phyloP scores from a whole-genome alignment of 352 stramenopile genomes.

The Globisporangium apiculatum region DNA sequence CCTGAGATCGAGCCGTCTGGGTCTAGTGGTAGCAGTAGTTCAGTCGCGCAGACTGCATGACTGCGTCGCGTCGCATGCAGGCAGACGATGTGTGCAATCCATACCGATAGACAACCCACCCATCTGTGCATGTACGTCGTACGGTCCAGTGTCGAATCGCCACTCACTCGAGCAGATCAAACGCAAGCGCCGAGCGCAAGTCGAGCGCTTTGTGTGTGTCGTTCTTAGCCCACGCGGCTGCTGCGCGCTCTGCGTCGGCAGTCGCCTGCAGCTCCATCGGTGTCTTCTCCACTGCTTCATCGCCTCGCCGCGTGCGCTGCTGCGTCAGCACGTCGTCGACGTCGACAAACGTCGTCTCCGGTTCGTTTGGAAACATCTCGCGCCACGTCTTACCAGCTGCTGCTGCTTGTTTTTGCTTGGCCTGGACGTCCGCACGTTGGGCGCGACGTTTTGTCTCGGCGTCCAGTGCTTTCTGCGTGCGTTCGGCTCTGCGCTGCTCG shows the following conservation, averaged over 20 bases:
- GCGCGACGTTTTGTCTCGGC: constrained; percentile 37
- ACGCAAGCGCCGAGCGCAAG: constrained; percentile 54
- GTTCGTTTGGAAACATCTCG: constrained; percentile 75
- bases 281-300: constrained; percentile 4
- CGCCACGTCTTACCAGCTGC: constrained; percentile 64
- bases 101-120: no score
- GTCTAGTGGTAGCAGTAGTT: no score
- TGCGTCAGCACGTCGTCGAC: constrained; percentile 61
- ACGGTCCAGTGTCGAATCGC: background rate
- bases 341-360: constrained; percentile 72
- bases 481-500: constrained; percentile 55
- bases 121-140: background rate
- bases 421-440: constrained; percentile 38
- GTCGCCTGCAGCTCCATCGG: constrained; percentile 23
- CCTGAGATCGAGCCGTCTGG: no score
- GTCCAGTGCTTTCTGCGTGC: constrained; percentile 54
- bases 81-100: no score
- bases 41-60: no score
- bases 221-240: constrained; percentile 44
- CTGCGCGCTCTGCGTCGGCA: constrained; percentile 34
- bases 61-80: no score
- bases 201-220: constrained; percentile 23
- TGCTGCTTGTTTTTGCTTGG: constrained; percentile 39
- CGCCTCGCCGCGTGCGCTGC: constrained; percentile 27
- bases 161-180: constrained; percentile 41